Conservation (phyloP, 352 stramenopile species). For the Pythium sp. region DNA sequence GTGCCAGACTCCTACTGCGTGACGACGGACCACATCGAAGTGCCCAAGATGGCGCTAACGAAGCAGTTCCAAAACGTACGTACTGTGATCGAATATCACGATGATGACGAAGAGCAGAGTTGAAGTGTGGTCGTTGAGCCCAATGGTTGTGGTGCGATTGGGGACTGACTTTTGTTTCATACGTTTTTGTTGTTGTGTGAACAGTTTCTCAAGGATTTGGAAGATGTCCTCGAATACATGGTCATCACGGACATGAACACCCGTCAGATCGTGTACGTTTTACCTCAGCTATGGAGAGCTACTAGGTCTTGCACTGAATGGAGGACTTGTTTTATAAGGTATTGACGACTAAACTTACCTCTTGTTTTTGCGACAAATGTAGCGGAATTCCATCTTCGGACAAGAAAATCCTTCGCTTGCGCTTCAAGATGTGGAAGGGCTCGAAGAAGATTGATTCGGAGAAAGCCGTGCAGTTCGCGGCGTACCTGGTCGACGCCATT, state of each 20-base stretch:
- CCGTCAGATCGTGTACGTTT: constrained; percentile 48
- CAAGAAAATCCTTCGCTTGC: constrained; percentile 52
- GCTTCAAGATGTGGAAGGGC: constrained; percentile 59
- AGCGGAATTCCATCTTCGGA: constrained; percentile 72
- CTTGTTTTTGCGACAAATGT: background rate
- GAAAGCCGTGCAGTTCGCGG: constrained; percentile 44
- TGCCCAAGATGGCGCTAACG: constrained; percentile 55
- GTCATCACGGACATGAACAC: constrained; percentile 82
- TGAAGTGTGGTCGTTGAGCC: background rate
- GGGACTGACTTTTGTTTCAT: background rate
- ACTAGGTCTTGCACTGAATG: background rate
- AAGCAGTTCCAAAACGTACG: constrained; percentile 43
- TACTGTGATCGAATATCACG: background rate
- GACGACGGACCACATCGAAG: constrained; percentile 59
- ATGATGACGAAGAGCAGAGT: background rate
- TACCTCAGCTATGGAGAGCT: background rate
- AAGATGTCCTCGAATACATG: constrained; percentile 70
- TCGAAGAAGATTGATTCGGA: constrained; percentile 60
- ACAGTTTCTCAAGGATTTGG: constrained; percentile 60
- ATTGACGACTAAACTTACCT: background rate
- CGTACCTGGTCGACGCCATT: constrained; percentile 57
- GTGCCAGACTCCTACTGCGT: constrained; percentile 67
- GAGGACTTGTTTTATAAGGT: background rate
- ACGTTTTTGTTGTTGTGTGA: background rate
- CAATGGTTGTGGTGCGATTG: background rate